Evolutionary conservation across 805 yeast species (phyloP).

Genomic region (Yamadazyma olivae): DNA sequence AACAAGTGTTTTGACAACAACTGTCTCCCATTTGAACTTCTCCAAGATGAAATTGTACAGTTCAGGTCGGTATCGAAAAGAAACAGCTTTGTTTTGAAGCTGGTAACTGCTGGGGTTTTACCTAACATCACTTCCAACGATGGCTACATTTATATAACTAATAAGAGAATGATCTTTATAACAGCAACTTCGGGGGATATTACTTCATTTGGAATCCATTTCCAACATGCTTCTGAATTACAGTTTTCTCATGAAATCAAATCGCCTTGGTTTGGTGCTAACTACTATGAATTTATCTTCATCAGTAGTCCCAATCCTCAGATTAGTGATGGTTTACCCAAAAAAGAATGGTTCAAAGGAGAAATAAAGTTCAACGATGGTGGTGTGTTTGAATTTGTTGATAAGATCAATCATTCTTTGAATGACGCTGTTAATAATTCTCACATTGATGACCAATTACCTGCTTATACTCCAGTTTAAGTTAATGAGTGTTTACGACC

Average conservation of each 20-base stretch:
- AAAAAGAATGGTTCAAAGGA: conserved; percentile 35
- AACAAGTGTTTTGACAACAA: neutral
- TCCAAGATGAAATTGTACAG: conserved; percentile 17
- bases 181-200: conserved; percentile 41
- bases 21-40: conserved; percentile 16
- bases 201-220: conserved; percentile 37
- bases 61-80: conserved; percentile 17
- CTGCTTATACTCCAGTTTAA: conserved; percentile 16
- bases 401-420: conserved; percentile 27
- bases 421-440: conserved; percentile 34
- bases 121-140: conserved; percentile 27
- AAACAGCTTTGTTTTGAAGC: conserved; percentile 27
- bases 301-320: conserved; percentile 28
- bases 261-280: conserved; percentile 55
- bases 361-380: conserved; percentile 44
- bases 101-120: conserved; percentile 7
- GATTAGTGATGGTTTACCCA: conserved; percentile 40
- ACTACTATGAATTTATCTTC: conserved; percentile 45
- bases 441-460: conserved; percentile 45
- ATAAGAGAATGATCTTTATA: conserved; percentile 37
- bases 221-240: conserved; percentile 21
- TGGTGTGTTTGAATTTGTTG: conserved; percentile 43
- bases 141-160: conserved; percentile 43
- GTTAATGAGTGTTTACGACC: too few relatives aligned
- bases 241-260: conserved; percentile 39